Evolutionary conservation across 1,284 basidiomycete genomes (phyloP).

Genomic region (Coniophora puteana): DNA sequence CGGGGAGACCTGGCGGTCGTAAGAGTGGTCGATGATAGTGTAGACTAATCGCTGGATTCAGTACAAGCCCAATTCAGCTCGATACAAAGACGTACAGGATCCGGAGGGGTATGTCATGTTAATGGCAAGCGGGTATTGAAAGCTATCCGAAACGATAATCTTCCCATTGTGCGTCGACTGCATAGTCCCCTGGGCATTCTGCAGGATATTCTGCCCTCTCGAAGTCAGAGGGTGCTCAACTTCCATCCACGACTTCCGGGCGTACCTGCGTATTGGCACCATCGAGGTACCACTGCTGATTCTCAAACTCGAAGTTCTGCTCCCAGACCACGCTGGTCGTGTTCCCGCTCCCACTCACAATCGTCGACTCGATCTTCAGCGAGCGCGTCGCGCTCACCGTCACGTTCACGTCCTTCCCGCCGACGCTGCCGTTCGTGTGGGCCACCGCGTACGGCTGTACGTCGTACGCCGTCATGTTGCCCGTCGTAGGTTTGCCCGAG

Average conservation of each 20-base stretch:
- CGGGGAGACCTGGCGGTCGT: slow-evolving; percentile 54
- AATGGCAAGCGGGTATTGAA: slow-evolving; percentile 64
- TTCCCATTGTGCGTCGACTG: slow-evolving; percentile 59
- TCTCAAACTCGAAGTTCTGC: slow-evolving; percentile 43
- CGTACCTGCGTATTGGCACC: slow-evolving; percentile 38
- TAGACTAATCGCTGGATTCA: slow-evolving; percentile 35
- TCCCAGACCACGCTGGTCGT: slow-evolving; percentile 41
- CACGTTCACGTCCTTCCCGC: slow-evolving; percentile 40
- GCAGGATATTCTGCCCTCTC: slow-evolving; percentile 65
- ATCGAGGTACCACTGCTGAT: slow-evolving; percentile 46
- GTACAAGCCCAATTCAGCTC: slow-evolving; percentile 1
- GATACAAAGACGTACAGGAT: slow-evolving; percentile 42
- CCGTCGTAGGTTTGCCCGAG: slow-evolving; percentile 60
- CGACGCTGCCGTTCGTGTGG: slow-evolving; percentile 40
- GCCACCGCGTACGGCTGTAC: slow-evolving; percentile 54
- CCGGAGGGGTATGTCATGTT: slow-evolving; percentile 43
- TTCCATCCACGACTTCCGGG: neutral
- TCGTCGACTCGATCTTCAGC: slow-evolving; percentile 44
- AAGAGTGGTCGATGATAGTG: slow-evolving; percentile 63
- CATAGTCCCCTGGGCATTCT: slow-evolving; percentile 53
- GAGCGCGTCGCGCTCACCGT: slow-evolving; percentile 42
- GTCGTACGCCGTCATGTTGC: slow-evolving; percentile 56
- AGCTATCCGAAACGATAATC: slow-evolving; percentile 49
- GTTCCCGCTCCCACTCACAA: slow-evolving; percentile 46
- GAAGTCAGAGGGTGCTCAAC: too few relatives aligned